Base-by-base conservation (phyloP, 2,329 filamentous ascomycete genomes). In the Leptodontidium sp. region DNA sequence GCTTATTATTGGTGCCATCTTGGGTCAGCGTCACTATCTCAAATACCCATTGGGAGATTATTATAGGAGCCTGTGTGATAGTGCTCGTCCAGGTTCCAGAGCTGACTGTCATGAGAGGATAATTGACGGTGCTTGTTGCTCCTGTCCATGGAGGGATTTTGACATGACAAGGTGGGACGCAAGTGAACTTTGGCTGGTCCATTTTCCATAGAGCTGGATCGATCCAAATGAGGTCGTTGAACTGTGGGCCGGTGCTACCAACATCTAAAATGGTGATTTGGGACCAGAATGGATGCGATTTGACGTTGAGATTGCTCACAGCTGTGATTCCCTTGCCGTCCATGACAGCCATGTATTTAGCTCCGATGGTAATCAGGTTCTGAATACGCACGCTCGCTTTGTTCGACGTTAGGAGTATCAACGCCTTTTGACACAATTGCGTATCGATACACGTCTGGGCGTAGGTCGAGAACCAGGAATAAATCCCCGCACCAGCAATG, bases 321-420 rank as follows among this genome's bases (percentile, higher is more conserved):
- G 78, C 76, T 12, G 26, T 5, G 55, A 80, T 74, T 12, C 65
- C 72, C 32, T 74, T 66, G 17, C 76, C 76, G 57, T 78, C 72
- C 35, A 71, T 70, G 7, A 75, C 70, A 4, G 70, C 67, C 69
- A 76, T 76, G 63, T 79, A 75, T 64, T 75, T 75, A 32, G 78
- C 72, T 2, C 79, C 78, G 9, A 79, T 79, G 9, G 75, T 77
- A 11, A 80, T 68, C 24, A 80, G 66, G 38, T 79, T 71, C 43
- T 66, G 53, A 17, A 70, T 40, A 6, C 66, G 63, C 1, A 68
- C 55, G 29, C 24, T 63, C 14, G 65, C 57, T 5, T 40, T 9
- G 43, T 65, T 66, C 0, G 5, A 6, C 7, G 64, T 26, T 2
- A 66, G 62, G 43, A 32, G 57, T 0, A 68, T 57, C 8, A 70